Evolutionary conservation across 2,329 filamentous ascomycete species (phyloP), one percentile per base, ranked within the genome.

Genomic region (Fusarium verrucosum): DNA sequence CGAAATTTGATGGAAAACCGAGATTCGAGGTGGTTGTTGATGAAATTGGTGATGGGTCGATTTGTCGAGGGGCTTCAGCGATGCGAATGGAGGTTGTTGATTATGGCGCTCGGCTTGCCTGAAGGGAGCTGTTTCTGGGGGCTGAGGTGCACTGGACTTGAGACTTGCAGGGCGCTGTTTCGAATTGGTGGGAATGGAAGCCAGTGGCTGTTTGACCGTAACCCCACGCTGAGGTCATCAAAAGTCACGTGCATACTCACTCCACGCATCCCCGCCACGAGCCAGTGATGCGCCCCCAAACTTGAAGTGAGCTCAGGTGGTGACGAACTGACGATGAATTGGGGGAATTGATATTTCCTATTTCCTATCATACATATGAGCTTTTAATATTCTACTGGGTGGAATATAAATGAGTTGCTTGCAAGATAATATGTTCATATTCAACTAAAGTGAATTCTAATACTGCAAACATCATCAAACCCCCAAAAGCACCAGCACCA

Each of bases 1-100:
- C 52, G 69, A 66, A 25, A 45, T 70, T 70, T 64, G 75, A 78
- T 77, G 73, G 45, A 73, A 68, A 53, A 58, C 54, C 62, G 33
- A 11, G 61, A 20, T 55, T 58, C 53, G 59, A 50, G 69, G 58
- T 64, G 50, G 69, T 71, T 60, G 51, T 71, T 71, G 72, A 73
- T 74, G 70, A 37, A 62, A 47, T n/a, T 41, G 41, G 44, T 61
- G 60, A 65, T 67, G 62, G 55, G 44, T 54, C 52, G 62, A 65
- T 55, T 69, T 43, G 62, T 63, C 62, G 68, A 61, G 58, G 56
- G 58, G 58, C 57, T 50, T 62, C 59, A 65, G 54, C 51, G 58
- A 69, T 71, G 66, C 49, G 53, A 68, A 32, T 32, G 32, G 33
- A 41, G 64, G 68, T 71, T 65, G 64, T 68, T 67, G 66, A 57